These are phyloP conservation scores for Acacia melanoxylon DNA, from an alignment of 306 rosid species.

Conservation along the genomic window DNA sequence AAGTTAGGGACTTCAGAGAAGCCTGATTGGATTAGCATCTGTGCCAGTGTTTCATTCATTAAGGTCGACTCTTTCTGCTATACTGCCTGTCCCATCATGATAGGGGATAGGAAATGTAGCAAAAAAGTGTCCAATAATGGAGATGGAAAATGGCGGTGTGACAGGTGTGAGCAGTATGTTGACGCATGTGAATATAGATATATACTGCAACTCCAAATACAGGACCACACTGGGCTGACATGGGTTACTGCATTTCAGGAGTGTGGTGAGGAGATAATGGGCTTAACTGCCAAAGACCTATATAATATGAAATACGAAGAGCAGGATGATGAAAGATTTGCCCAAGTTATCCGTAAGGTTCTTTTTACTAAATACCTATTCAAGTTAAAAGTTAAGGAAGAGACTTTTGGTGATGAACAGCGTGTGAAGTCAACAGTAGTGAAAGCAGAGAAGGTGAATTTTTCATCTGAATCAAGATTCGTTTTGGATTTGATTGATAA, in stretches of 20 bases:
- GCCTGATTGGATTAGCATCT: slow-evolving; percentile 87
- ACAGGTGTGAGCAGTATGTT: slow-evolving; percentile 65
- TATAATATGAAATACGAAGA: slow-evolving; percentile 63
- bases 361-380: slow-evolving; percentile 58
- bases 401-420: slow-evolving; percentile 77
- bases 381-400: slow-evolving; percentile 90
- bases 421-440: slow-evolving; percentile 80
- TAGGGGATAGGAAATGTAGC: slow-evolving; percentile 78
- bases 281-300: slow-evolving; percentile 72
- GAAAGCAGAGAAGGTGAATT: slow-evolving; percentile 69
- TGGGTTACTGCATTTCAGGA: slow-evolving; percentile 98
- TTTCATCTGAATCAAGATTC: slow-evolving; percentile 47
- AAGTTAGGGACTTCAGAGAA: slow-evolving; percentile 87
- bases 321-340: slow-evolving; percentile 67
- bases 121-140: slow-evolving; percentile 86
- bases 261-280: slow-evolving; percentile 86
- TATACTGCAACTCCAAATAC: slow-evolving; percentile 74
- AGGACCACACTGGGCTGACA: slow-evolving; percentile 79
- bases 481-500: slow-evolving; percentile 64
- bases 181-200: slow-evolving; percentile 83
- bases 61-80: slow-evolving; percentile 82
- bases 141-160: slow-evolving; percentile 93
- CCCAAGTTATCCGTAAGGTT: slow-evolving; percentile 63
- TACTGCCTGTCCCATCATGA: slow-evolving; percentile 81
- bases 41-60: slow-evolving; percentile 62